Evolutionary conservation across 768 basidiomycete genomes (phyloP), one percentile per base, ranked within the genome.

Genomic region (Ramaria rubella): DNA sequence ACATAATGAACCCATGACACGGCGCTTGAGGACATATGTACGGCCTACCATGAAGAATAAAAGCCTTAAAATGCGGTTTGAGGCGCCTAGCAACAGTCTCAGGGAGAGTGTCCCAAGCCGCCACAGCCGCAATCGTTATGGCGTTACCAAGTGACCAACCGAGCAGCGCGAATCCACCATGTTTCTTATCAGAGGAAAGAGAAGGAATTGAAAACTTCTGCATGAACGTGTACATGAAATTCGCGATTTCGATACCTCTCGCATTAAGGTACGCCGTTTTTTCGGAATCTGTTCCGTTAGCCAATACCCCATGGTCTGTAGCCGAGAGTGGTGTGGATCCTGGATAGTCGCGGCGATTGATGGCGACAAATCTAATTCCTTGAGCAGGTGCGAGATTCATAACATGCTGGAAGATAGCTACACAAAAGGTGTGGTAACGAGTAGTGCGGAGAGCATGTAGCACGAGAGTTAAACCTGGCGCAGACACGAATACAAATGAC

Each of bases 61-160:
- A 34, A 0, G 67, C 60, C 7, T 67, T 62, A 11, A 73, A 48
- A 42, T 70, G 60, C 5, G 43, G 30, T 1, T 54, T 57, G 15
- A 70, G 55, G 11, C 62, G 44, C 8, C 44, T 42, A 9, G 58
- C 59, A 26, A 61, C 55, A 19, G 63, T 61, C 7, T 44, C 27
- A 4, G 65, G 58, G 19, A 72, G 58, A 2, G 55, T 57, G 17
- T 65, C 53, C 2, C 61, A 52, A 36, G 61, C 27, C 2, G 66
- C 63, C 6, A 71, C 61, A 5, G 62, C 58, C 3, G 72, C 62
- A 8, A 66, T 29, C 15, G 67, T 59, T n/a, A 60, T 63, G 2
- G 60, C 49, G 5, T 61, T 62, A 0, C 71, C 74, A 11, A 70
- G 29, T 6, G 72, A 74, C 75, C 74, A 75, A 1, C 72, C 73